A percentile compares a stretch with the other conserved stretches of the same genome.
phyloP scores from a whole-genome alignment of 2,329 filamentous ascomycete genomes.

The Dactylellina parvicollis region DNA sequence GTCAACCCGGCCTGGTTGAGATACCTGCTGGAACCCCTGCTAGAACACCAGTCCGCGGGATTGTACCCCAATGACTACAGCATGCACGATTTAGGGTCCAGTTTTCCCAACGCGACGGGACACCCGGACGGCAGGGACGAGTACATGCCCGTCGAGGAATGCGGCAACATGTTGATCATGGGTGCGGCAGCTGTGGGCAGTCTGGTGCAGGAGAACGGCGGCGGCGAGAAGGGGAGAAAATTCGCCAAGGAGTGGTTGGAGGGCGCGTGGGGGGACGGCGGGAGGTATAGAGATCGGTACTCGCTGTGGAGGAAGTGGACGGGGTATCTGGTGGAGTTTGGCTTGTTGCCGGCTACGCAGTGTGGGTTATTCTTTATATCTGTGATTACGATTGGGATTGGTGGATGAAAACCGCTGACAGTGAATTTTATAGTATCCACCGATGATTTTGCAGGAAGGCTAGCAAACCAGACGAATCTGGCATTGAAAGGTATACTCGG shows the following conservation, averaged over 20 bases:
- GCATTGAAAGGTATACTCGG: slow-evolving; percentile 86
- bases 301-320: slow-evolving; percentile 80
- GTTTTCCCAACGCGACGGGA: slow-evolving; percentile 80
- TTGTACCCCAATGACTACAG: slow-evolving; percentile 80
- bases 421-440: slow-evolving; percentile 70
- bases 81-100: slow-evolving; percentile 78
- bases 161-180: slow-evolving; percentile 85
- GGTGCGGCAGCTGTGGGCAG: slow-evolving; percentile 68
- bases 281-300: slow-evolving; percentile 72
- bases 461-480: slow-evolving; percentile 81
- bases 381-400: slow-evolving; percentile 23
- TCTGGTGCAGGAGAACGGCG: slow-evolving; percentile 38
- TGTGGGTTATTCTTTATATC: slow-evolving; percentile 61
- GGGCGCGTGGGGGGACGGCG: slow-evolving; percentile 67
- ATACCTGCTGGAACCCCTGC: slow-evolving; percentile 79
- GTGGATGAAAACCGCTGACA: neutral
- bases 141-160: slow-evolving; percentile 80
- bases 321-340: slow-evolving; percentile 77
- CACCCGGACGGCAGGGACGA: slow-evolving; percentile 77
- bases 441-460: slow-evolving; percentile 82
- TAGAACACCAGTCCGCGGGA: slow-evolving; percentile 82
- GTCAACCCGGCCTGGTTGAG: slow-evolving; percentile 83
- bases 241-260: slow-evolving; percentile 66
- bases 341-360: slow-evolving; percentile 78
- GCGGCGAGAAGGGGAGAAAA: slow-evolving; percentile 49